Base-by-base conservation (phyloP, 805 yeast genomes). In the Myxozyma mucilagina region DNA sequence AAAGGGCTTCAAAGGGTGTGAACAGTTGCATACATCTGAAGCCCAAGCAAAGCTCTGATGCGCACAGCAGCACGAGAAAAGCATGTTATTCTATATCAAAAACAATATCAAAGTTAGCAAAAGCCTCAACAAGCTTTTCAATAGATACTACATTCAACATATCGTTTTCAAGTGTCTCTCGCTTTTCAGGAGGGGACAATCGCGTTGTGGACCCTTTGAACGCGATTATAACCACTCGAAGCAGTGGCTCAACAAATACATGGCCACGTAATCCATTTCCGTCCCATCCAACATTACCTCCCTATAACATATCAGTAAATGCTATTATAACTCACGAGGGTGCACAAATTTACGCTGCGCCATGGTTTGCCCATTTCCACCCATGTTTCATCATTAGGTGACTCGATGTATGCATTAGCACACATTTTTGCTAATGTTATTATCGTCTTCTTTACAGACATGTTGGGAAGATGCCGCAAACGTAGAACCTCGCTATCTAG, bases 51-150 rank as follows among this genome's bases (percentile, higher is more conserved):
- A 91, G 42, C 94, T 84, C 1, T 93, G 87, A 42, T 97, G 80
- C 0, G 97, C 98, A 76, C 99, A 94, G 73, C 99, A 94, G 73
- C 99, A 94, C 10, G 96, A 89, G 72, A 94, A 94, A 39, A 94
- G 75, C 59, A 93, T 71, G 70, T 94, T 94, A 72, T 94, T 98
- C 67, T 64, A 55, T 29, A 55, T 16, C n/a, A 24, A 24, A 31
- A 4, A 8, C n/a, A 56, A 35, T 36, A 24, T 24, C 2, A 24
- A 32, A 44, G 45, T 44, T 32, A 34, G 47, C 20, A 39, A 16
- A 18, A 16, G 32, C 41, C 13, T 13, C 32, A 1, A 18, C 3
- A 11, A 52, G 3, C n/a, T 7, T 9, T 6, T 20, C 11, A 14
- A n/a, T 47, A 13, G 24, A 3, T 35, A 36, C 38, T 20, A 63